phyloP scores from a whole-genome alignment of 495 filamentous ascomycete species.

The Cercophora scortea region DNA sequence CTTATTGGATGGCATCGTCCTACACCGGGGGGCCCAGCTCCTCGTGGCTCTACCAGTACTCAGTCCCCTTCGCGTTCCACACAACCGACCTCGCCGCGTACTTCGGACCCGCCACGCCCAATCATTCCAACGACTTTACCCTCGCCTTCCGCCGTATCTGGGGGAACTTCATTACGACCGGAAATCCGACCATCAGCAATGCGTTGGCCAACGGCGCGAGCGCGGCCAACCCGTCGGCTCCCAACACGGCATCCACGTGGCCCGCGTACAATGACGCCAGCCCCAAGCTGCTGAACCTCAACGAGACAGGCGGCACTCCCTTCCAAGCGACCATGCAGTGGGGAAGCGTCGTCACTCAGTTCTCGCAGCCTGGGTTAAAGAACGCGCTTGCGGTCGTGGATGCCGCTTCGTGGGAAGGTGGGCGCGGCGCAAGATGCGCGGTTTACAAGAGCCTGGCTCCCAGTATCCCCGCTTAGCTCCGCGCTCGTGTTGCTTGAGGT shows the following conservation, averaged over 20 bases:
- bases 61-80: constrained; percentile 51
- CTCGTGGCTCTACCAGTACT: constrained; percentile 47
- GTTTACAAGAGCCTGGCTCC: constrained; percentile 43
- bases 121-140: constrained; percentile 19
- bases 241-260: constrained; percentile 21
- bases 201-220: constrained; percentile 31
- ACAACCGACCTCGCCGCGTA: constrained; percentile 45
- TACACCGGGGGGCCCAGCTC: constrained; percentile 23
- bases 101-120: constrained; percentile 31
- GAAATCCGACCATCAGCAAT: constrained; percentile 44
- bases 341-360: constrained; percentile 25
- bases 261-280: constrained; percentile 24
- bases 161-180: constrained; percentile 49
- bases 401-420: constrained; percentile 49
- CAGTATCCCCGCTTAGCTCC: constrained; percentile 30
- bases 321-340: constrained; percentile 13
- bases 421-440: constrained; percentile 46
- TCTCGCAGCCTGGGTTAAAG: constrained; percentile 29
- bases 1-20: constrained; percentile 56
- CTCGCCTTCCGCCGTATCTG: constrained; percentile 32
- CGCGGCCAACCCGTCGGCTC: constrained; percentile 15
- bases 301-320: constrained; percentile 43
- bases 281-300: constrained; percentile 43
- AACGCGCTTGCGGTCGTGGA: constrained; percentile 42
- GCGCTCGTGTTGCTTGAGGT: no score